Evolutionary conservation across 805 yeast species (phyloP).

Genomic region (Ogataea paradorogensis): DNA sequence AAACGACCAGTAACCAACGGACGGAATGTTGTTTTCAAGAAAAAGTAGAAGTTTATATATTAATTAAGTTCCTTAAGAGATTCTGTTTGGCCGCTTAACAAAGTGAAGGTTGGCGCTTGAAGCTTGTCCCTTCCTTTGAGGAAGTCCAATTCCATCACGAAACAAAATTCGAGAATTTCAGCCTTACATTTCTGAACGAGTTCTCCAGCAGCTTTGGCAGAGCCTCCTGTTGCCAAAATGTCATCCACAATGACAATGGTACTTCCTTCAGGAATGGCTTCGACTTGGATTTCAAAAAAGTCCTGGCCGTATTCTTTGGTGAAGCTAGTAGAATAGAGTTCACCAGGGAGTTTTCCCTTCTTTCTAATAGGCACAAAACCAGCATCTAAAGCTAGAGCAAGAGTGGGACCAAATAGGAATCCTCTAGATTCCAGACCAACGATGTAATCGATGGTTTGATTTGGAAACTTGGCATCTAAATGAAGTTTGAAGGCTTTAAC

Average conservation of each 20-base stretch:
- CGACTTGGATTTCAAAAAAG: conserved; percentile 82
- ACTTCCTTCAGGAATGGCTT: conserved; percentile 74
- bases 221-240: conserved; percentile 97
- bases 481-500: conserved; percentile 78
- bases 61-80: conserved; percentile 28
- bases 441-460: conserved; percentile 69
- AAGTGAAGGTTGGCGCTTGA: conserved; percentile 83
- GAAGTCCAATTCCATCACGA: conserved; percentile 93
- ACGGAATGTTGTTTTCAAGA: conserved; percentile 30
- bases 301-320: conserved; percentile 93
- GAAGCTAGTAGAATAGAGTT: conserved; percentile 65
- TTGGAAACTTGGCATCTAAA: conserved; percentile 52
- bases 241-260: conserved; percentile 90
- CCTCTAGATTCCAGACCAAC: conserved; percentile 98
- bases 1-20: conserved; percentile 27
- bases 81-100: conserved; percentile 78
- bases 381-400: conserved; percentile 84
- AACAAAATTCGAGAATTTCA: conserved; percentile 73
- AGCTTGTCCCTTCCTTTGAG: conserved; percentile 89
- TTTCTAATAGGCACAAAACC: conserved; percentile 96
- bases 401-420: conserved; percentile 91
- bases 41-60: conserved; percentile 20
- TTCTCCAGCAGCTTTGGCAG: conserved; percentile 92
- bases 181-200: conserved; percentile 67
- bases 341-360: conserved; percentile 93